Evolutionary conservation across 371 early-diverging fungal genomes (phyloP).

Genomic region (Mucor circinelloides): DNA sequence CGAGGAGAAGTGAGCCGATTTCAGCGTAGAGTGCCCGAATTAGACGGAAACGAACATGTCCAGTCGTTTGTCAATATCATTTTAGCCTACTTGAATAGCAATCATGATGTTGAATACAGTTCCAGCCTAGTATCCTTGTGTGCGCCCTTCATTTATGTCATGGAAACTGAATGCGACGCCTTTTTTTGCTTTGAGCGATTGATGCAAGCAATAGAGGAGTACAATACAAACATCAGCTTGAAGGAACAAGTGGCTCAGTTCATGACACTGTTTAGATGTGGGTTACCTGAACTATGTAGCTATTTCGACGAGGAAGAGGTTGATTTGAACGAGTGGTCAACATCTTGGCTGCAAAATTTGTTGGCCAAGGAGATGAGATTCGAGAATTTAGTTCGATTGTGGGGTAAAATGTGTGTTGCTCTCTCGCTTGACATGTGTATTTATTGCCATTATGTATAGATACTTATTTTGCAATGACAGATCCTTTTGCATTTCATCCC

Average conservation of each 20-base stretch:
- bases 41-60: slow-evolving; percentile 33
- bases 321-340: slow-evolving; percentile 86
- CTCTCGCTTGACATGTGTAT: not conserved
- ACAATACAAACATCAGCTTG: slow-evolving; percentile 56
- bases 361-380: slow-evolving; percentile 83
- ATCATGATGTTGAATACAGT: slow-evolving; percentile 77
- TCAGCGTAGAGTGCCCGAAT: slow-evolving; percentile 52
- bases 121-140: slow-evolving; percentile 79
- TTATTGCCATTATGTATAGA: slow-evolving; percentile 41
- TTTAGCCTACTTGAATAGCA: slow-evolving; percentile 77
- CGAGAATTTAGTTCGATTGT: slow-evolving; percentile 75
- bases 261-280: slow-evolving; percentile 75
- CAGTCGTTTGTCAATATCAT: slow-evolving; percentile 81
- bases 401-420: slow-evolving; percentile 59
- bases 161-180: slow-evolving; percentile 79
- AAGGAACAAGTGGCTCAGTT: slow-evolving; percentile 80
- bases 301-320: slow-evolving; percentile 97
- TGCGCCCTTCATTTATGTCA: slow-evolving; percentile 81
- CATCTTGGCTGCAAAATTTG: slow-evolving; percentile 85
- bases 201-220: slow-evolving; percentile 68
- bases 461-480: slow-evolving; percentile 74
- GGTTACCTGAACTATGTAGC: slow-evolving; percentile 77
- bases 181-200: slow-evolving; percentile 81
- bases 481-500: slow-evolving; percentile 77
- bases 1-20: slow-evolving; percentile 88